A percentile compares a stretch with the other conserved stretches of the same genome.
Conservation (phyloP, 345 rosid genomes). For the Nasturtium officinale region DNA sequence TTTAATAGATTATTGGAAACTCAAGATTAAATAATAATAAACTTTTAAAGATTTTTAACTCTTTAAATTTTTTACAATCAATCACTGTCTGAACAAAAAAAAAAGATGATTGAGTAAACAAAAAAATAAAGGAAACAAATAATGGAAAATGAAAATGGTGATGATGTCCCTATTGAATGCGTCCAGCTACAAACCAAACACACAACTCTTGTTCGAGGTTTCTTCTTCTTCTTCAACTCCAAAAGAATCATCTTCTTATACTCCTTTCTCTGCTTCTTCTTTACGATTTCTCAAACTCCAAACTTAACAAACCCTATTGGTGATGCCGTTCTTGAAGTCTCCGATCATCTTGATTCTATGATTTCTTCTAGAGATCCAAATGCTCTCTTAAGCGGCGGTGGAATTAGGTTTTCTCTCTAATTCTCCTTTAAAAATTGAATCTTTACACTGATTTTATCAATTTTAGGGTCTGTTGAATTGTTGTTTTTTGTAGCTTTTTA, state of each 20-base stretch:
- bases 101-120: background rate
- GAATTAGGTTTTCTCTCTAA: conserved; percentile 61
- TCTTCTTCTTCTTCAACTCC: conserved; percentile 16
- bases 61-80: no score
- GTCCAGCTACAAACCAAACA: conserved; percentile 24
- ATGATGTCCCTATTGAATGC: conserved; percentile 5
- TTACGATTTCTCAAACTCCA: conserved; percentile 19
- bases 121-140: background rate
- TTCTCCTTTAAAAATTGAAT: background rate
- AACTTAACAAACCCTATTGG: conserved; percentile 42
- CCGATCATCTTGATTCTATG: conserved; percentile 26
- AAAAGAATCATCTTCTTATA: conserved; percentile 15
- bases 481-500: conserved; percentile 31
- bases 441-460: background rate
- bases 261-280: conserved; percentile 9
- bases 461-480: conserved; percentile 31
- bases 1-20: no score
- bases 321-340: background rate
- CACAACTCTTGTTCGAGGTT: conserved; percentile 15
- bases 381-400: conserved; percentile 85
- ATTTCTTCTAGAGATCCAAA: conserved; percentile 52
- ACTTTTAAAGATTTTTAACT: no score
- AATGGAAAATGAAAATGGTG: conserved; percentile 10
- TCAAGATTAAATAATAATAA: no score
- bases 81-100: background rate